These are phyloP conservation scores for Syncephalastrum racemosum DNA, from an alignment of 371 early-diverging fungal species.

Conservation along the genomic window DNA sequence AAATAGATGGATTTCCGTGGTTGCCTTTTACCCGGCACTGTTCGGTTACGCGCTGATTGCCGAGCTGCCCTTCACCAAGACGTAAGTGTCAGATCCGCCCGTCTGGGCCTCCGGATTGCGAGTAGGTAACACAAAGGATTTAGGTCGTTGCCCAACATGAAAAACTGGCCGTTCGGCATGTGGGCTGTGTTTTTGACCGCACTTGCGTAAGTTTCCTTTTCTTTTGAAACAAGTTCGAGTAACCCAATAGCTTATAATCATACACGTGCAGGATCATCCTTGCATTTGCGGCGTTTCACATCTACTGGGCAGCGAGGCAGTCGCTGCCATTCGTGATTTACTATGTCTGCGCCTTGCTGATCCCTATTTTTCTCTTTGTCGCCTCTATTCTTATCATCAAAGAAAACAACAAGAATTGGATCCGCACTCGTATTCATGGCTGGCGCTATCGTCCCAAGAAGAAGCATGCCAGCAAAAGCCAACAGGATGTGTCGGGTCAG, in stretches of 20 bases:
- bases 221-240: neutral
- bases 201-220: conserved; percentile 39
- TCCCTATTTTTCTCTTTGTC: conserved; percentile 52
- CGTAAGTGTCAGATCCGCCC: conserved; percentile 15
- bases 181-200: conserved; percentile 67
- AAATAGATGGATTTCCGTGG: conserved; percentile 66
- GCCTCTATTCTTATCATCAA: conserved; percentile 37
- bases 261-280: conserved; percentile 40
- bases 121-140: neutral
- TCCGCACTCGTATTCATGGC: conserved; percentile 20
- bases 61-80: conserved; percentile 71
- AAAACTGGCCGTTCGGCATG: conserved; percentile 69
- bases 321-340: conserved; percentile 48
- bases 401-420: conserved; percentile 47
- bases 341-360: conserved; percentile 57
- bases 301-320: conserved; percentile 47
- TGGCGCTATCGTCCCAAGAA: conserved; percentile 7
- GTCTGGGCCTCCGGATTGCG: too few relatives aligned
- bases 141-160: conserved; percentile 64
- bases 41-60: conserved; percentile 67
- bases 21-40: conserved; percentile 74
- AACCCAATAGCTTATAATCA: neutral
- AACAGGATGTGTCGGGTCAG: neutral
- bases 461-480: conserved; percentile 7
- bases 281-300: conserved; percentile 60